Conservation (phyloP, 2,329 filamentous ascomycete genomes). For the Colletotrichum chrysophilum region DNA sequence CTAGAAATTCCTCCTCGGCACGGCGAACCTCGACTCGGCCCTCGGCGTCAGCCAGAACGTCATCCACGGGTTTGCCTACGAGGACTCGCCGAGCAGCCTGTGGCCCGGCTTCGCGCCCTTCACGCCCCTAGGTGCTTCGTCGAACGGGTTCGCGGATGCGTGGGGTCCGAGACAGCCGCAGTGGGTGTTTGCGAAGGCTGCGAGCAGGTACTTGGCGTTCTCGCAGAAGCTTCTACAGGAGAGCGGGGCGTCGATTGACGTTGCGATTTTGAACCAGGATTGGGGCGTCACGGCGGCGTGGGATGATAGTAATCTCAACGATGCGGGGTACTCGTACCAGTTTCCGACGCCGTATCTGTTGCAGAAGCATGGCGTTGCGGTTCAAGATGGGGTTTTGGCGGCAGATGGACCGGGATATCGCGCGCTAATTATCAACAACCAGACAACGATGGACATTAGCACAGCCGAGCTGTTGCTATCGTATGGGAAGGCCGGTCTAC, state of each 20-base stretch:
- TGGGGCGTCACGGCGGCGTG: neutral
- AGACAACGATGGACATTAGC: neutral
- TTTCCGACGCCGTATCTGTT: neutral
- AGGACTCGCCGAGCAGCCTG: neutral
- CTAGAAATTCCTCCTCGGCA: neutral
- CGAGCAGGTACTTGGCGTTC: neutral
- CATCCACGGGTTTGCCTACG: neutral
- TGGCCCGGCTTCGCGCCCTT: neutral
- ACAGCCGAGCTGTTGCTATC: neutral
- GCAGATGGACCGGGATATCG: neutral
- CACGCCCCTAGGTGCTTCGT: neutral
- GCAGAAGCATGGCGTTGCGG: neutral
- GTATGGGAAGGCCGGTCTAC: neutral
- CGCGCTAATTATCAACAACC: neutral
- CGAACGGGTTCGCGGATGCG: neutral
- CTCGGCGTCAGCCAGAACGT: neutral
- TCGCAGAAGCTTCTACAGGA: neutral
- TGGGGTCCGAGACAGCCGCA: neutral
- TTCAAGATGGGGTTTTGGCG: neutral
- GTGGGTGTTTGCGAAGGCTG: neutral
- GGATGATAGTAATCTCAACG: neutral
- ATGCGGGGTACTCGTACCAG: neutral
- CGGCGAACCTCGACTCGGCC: neutral
- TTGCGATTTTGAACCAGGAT: neutral
- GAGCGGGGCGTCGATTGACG: neutral